Conservation (phyloP, 192 early-diverging fungal species). For the Martensiomyces pterosporus region DNA sequence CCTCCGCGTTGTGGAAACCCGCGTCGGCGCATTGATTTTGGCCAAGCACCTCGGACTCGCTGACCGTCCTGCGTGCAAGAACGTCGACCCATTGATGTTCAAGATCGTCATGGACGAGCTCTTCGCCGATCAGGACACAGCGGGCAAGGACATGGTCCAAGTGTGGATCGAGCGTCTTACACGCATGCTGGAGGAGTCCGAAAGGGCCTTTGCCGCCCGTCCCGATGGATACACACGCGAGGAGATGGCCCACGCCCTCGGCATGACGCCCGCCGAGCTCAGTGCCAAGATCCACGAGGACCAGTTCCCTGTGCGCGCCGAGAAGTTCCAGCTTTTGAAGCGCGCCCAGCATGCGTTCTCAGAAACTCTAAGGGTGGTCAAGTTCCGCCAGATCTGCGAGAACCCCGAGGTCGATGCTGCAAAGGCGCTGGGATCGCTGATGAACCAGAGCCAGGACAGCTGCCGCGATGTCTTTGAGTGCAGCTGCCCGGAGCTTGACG, state of each 20-base stretch:
- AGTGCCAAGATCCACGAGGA: slow-evolving; percentile 50
- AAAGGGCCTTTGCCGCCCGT: slow-evolving; percentile 16
- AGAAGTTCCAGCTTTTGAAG: slow-evolving; percentile 68
- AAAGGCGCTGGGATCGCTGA: slow-evolving; percentile 68
- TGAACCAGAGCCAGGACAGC: slow-evolving; percentile 83
- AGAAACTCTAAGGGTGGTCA: slow-evolving; percentile 64
- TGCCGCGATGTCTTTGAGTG: slow-evolving; percentile 82
- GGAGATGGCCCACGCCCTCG: slow-evolving; percentile 39
- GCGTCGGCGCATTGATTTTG: slow-evolving; percentile 68
- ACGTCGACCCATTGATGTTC: slow-evolving; percentile 59
- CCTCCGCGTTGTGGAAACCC: slow-evolving; percentile 87
- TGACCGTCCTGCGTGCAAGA: slow-evolving; percentile 38
- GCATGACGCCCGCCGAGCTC: slow-evolving; percentile 38
- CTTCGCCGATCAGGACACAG: slow-evolving; percentile 39
- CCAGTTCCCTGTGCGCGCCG: slow-evolving; percentile 56
- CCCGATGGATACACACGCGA: slow-evolving; percentile 33
- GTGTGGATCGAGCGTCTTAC: slow-evolving; percentile 31
- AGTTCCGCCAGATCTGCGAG: slow-evolving; percentile 44
- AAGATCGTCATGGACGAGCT: slow-evolving; percentile 43
- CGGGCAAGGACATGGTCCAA: slow-evolving; percentile 9
- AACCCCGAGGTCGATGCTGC: slow-evolving; percentile 4
- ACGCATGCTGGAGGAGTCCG: slow-evolving; percentile 18
- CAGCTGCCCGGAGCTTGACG: slow-evolving; percentile 80
- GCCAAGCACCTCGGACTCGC: slow-evolving; percentile 50
- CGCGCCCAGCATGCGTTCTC: slow-evolving; percentile 80